phyloP scores from a whole-genome alignment of 1,284 basidiomycete genomes.

The Ganoderma multipileum region DNA sequence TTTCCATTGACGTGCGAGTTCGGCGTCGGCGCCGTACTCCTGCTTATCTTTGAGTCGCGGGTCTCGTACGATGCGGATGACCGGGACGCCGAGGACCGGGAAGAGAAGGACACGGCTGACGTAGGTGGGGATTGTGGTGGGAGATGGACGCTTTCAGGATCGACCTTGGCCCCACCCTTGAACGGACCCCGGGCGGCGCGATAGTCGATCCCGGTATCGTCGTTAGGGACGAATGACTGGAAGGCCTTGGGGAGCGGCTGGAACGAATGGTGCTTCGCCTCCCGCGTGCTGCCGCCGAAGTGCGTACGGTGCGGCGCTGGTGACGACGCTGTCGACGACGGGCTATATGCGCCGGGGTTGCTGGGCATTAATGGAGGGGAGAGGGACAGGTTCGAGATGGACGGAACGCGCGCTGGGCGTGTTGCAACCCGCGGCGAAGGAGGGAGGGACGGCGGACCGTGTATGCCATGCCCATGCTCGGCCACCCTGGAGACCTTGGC shows the following conservation, averaged over 20 bases:
- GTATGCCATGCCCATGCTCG: slow-evolving; percentile 21
- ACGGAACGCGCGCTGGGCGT: slow-evolving; percentile 36
- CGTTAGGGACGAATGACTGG: slow-evolving; percentile 35
- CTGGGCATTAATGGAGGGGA: slow-evolving; percentile 34
- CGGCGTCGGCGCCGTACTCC: slow-evolving; percentile 42
- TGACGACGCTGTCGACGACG: slow-evolving; percentile 30
- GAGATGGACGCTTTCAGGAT: slow-evolving; percentile 59
- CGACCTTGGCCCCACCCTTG: slow-evolving; percentile 48
- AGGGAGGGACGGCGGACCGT: slow-evolving; percentile 29
- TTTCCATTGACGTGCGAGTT: slow-evolving; percentile 37
- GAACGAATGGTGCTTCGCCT: slow-evolving; percentile 32
- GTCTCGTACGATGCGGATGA: slow-evolving; percentile 51
- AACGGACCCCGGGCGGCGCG: slow-evolving; percentile 14
- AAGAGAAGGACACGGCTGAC: slow-evolving; percentile 75
- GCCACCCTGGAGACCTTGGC: slow-evolving; percentile 39
- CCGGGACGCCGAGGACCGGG: slow-evolving; percentile 66
- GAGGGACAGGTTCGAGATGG: slow-evolving; percentile 37
- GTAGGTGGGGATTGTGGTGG: slow-evolving; percentile 73
- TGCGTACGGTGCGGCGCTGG: slow-evolving; percentile 19
- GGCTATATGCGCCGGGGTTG: slow-evolving; percentile 27
- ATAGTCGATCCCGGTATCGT: slow-evolving; percentile 41
- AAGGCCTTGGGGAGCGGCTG: slow-evolving; percentile 31
- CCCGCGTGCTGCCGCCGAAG: slow-evolving; percentile 34
- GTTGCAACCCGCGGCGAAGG: slow-evolving; percentile 32
- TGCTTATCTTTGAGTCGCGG: slow-evolving; percentile 44